Base-by-base conservation (phyloP, 73 alveolate species). In the Uronychia setigera region DNA sequence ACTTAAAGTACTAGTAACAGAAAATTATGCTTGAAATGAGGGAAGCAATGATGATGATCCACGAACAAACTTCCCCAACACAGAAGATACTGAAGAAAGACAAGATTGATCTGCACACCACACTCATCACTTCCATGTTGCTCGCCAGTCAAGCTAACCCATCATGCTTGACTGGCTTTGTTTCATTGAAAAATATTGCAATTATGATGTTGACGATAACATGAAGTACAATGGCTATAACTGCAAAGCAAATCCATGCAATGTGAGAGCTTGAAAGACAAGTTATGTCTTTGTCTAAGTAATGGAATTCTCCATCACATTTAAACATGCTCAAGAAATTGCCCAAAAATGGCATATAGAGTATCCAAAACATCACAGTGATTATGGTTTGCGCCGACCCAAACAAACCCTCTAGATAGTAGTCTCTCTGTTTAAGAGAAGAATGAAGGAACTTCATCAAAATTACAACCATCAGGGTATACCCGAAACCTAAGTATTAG, bases 341-440 rank as follows among this genome's bases (percentile, higher is more conserved):
- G n/a, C 78, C 92, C 28, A 35, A 78, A 46, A 85, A 85, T 1
- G 92, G 92, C 87, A 78, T 29, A 30, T 58, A 85, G 19, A 85
- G 33, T 0, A 78, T 82, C 92, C 92, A 85, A 77, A 74, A 85
- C 9, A 13, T 1, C 5, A 67, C 5, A 25, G 32, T 26, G 79
- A 67, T 26, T 9, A 26, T 26, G 13, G 32, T 67, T 28, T 67
- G 26, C 14, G 30, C 14, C 14, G 32, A 1, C 67, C 19, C 19
- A 9, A 67, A 14, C 32, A 67, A 30, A 26, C 29, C 14, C 79
- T 67, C 32, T 26, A 9, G 30, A 19, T 46, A 67, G 32, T 67
- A 28, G 32, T 67, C 79, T 67, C 26, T 28, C 1, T 67, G 5
- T 67, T 67, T 13, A 28, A 67, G 79, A 67, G 29, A 25, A 67